Evolutionary conservation across 2,329 filamentous ascomycete genomes (phyloP), one percentile per base, ranked within the genome.

Genomic region (Talaromyces funiculosus): DNA sequence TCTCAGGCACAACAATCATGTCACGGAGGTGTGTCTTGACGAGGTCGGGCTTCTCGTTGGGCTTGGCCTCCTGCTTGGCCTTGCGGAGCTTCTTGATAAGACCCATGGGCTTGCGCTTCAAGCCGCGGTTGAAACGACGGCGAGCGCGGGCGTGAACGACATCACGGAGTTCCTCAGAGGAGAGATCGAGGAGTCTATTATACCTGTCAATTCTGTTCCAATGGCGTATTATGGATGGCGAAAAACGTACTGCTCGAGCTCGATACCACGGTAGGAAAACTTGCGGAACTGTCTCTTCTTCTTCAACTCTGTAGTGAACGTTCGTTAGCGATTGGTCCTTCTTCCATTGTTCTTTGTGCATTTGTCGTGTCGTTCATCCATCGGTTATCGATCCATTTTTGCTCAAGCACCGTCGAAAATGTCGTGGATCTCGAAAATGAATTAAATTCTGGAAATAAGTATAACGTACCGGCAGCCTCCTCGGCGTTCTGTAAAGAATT

Each of bases 61-160:
- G 94, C 85, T 90, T 91, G 74, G 92, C 92, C 84, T 96, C 92
- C 83, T 96, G 91, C 89, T 97, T 97, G 72, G 94, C 89, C 87
- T 97, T 97, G 81, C 94, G 93, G 76, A 99, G 91, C 89, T 99
- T 99, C 91, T 97, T 97, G 88, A 99, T 97, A 77, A 99, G 86
- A 75, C 94, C 94, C 94, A 99, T 97, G 75, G 94, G 94, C 86
- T 96, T 96, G 85, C 94, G 92, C 90, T 97, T 99, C 76, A 99
- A 89, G 76, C 94, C 94, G 72, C 94, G 93, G 90, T 97, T 97
- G 90, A 99, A 97, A 80, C 95, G 88, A 81, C 94, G 89, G 79
- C 94, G 93, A 78, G 94, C 94, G 80, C 94, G 94, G 77, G 94
- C 94, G 86, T 99, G 94, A 77, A 99, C 92, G 80, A 99, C 90